phyloP scores from a whole-genome alignment of 495 filamentous ascomycete species.

The Saxophila tyrrhenica region DNA sequence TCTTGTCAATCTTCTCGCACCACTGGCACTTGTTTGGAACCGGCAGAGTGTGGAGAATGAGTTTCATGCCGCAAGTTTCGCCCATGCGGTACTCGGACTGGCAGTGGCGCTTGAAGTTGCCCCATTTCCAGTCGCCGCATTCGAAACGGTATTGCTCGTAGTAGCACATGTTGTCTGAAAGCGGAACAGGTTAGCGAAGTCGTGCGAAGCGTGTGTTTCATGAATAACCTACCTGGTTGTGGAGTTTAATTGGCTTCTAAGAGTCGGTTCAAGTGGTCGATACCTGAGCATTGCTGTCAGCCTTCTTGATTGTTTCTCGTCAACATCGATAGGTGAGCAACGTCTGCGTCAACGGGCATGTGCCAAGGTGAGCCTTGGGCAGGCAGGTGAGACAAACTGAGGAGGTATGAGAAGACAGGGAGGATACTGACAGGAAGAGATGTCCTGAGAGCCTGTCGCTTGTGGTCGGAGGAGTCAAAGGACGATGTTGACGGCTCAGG shows the following conservation, averaged over 20 bases:
- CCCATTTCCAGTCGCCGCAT: constrained; percentile 95
- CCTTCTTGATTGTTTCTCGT: background rate
- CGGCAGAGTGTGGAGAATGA: constrained; percentile 61
- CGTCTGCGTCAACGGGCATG: background rate
- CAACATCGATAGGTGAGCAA: background rate
- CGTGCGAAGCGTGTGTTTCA: background rate
- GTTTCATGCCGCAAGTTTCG: constrained; percentile 94
- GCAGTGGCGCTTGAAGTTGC: constrained; percentile 88
- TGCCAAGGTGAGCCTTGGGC: background rate
- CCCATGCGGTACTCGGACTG: constrained; percentile 92
- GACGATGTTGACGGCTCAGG: background rate
- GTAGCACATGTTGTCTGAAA: constrained; percentile 45
- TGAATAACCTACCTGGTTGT: background rate
- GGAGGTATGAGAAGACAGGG: background rate
- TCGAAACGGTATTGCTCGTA: constrained; percentile 49
- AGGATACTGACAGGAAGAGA: background rate
- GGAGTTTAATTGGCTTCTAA: background rate
- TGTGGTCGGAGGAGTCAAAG: background rate
- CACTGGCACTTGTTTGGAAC: constrained; percentile 57
- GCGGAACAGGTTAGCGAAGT: background rate
- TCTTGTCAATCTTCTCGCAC: constrained; percentile 88
- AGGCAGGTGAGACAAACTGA: background rate
- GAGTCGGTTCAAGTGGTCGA: background rate
- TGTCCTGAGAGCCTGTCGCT: background rate
- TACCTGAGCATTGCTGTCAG: background rate